These are phyloP conservation scores for Pichia cactophila DNA, from an alignment of 1,139 yeast species.

Conservation along the genomic window DNA sequence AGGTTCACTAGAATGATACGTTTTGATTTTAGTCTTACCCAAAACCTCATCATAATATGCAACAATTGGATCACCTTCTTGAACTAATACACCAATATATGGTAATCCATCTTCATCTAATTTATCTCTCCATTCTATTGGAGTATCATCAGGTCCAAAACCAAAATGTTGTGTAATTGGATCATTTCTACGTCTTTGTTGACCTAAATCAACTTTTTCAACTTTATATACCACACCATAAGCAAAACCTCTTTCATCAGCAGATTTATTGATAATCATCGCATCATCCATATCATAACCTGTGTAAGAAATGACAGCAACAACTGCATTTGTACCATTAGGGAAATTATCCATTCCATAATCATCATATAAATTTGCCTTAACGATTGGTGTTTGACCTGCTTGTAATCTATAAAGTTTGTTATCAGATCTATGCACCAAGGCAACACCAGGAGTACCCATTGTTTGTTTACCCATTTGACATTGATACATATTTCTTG, in stretches of 20 bases:
- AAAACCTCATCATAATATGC: conserved; percentile 88
- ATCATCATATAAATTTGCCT: conserved; percentile 87
- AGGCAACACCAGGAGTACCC: conserved; percentile 99
- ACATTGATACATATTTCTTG: conserved; percentile 99
- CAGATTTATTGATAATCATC: conserved; percentile 94
- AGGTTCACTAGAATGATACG: conserved; percentile 91
- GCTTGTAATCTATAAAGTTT: conserved; percentile 86
- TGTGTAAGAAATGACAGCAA: conserved; percentile 96
- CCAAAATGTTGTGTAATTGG: conserved; percentile 95
- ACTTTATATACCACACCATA: conserved; percentile 95
- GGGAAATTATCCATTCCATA: conserved; percentile 99
- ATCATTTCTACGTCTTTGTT: conserved; percentile 82
- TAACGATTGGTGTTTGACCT: conserved; percentile 96
- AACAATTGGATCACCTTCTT: conserved; percentile 93
- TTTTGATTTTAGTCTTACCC: conserved; percentile 86
- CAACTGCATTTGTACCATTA: conserved; percentile 97
- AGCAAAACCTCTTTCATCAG: conserved; percentile 96
- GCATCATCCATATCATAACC: conserved; percentile 99
- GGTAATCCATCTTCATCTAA: conserved; percentile 94
- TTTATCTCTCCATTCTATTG: conserved; percentile 79
- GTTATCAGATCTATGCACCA: conserved; percentile 89
- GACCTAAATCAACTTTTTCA: conserved; percentile 78
- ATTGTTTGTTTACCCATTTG: conserved; percentile 99
- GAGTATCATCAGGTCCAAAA: conserved; percentile 89
- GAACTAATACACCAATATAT: conserved; percentile 74